Evolutionary conservation across 228 moss, liverwort and hornwort species (phyloP).

Genomic region (Sphagnum magellanicum): DNA sequence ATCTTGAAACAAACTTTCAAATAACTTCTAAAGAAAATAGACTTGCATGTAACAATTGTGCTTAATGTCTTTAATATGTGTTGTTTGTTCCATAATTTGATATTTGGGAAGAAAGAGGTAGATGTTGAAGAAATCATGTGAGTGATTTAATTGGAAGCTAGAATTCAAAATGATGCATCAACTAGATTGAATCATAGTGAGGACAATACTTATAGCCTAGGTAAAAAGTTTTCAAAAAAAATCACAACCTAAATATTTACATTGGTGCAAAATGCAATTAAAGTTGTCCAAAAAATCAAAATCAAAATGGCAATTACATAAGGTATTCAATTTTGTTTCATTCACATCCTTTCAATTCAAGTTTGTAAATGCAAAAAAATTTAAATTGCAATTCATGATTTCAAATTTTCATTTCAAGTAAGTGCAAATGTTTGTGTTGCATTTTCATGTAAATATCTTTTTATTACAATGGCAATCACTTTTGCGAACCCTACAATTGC

Average conservation of each 20-base stretch:
- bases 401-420: neutral
- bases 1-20: neutral
- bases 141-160: neutral
- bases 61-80: neutral
- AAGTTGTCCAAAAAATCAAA: too few species aligned
- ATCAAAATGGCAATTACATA: too few species aligned
- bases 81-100: neutral
- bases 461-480: too few species aligned
- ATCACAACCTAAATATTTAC: neutral
- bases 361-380: too few species aligned
- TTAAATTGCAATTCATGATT: neutral
- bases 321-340: neutral
- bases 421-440: neutral
- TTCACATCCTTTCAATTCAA: neutral
- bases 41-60: neutral
- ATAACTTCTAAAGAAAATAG: neutral
- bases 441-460: too few species aligned
- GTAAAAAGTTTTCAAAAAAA: neutral
- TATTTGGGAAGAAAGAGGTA: neutral
- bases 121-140: neutral
- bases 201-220: neutral
- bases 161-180: too few species aligned
- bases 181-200: neutral
- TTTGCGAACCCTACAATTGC: neutral
- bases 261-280: neutral